Evolutionary conservation across 495 filamentous ascomycete species (phyloP).

Genomic region (Trichoderma erinaceum): DNA sequence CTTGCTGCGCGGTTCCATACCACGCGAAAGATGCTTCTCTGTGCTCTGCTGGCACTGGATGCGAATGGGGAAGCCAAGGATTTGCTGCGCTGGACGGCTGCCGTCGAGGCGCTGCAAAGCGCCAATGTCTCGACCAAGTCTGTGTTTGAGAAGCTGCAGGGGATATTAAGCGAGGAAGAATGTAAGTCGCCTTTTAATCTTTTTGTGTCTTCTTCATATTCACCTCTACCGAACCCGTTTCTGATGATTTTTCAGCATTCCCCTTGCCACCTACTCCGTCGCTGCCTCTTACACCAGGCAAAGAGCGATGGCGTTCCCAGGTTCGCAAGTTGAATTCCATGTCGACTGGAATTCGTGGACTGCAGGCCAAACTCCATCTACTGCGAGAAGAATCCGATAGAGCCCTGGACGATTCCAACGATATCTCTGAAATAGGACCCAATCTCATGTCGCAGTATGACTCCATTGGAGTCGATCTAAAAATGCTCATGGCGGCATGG

Average conservation of each 20-base stretch:
- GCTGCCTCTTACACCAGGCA: conserved; percentile 62
- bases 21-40: conserved; percentile 74
- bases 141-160: conserved; percentile 49
- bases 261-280: conserved; percentile 50
- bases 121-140: conserved; percentile 55
- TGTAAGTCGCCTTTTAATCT: conserved; percentile 45
- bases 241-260: conserved; percentile 29
- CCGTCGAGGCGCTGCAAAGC: conserved; percentile 65
- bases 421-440: conserved; percentile 65
- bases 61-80: conserved; percentile 79
- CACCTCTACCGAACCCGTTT: conserved; percentile 13
- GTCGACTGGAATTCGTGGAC: conserved; percentile 81
- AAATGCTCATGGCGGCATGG: conserved; percentile 81
- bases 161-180: conserved; percentile 76
- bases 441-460: conserved; percentile 86
- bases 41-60: conserved; percentile 78
- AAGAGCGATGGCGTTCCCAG: conserved; percentile 76
- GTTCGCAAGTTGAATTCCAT: conserved; percentile 79
- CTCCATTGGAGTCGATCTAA: conserved; percentile 82
- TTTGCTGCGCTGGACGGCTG: conserved; percentile 70
- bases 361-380: conserved; percentile 93
- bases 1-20: conserved; percentile 73
- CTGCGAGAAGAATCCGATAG: conserved; percentile 83
- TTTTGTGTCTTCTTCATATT: not conserved
- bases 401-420: conserved; percentile 64